Base-by-base conservation (phyloP, 164 flowering plant species). In the Annona squamosa region DNA sequence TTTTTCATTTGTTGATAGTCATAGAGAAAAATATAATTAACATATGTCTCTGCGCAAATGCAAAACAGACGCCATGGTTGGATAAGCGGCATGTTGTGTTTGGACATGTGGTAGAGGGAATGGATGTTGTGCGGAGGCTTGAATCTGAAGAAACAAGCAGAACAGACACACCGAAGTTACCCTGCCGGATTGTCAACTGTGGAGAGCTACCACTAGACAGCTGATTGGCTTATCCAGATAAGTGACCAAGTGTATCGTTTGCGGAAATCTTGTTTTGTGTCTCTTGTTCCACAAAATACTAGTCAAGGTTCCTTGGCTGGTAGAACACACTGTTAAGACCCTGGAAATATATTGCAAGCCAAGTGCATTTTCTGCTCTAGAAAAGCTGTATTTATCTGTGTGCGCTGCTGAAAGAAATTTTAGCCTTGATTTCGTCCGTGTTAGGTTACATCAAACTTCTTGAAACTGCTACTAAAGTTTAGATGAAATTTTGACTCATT, bases 11-110 rank as follows among this genome's bases (percentile, higher is more conserved):
- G 13, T 52, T 5, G 3, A 52, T 7, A 52, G 13, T 10, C 59
- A 52, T 52, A 52, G 13, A 26, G 10, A 52, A 52, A 9, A 7
- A 43, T 13, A 42, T 42, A 42, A 18, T 46, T 75, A 16, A 71
- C 79, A 67, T 72, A 7, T 13, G 6, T 80, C 46, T 48, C 78
- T 66, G 68, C 26, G 16, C 43, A n/a, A 17, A 43, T 69, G 45
- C 69, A 61, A 73, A 63, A 73, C 79, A 90, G 96, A 89, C 96
- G 72, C 91, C 93, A 46, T 91, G 96, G 93, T 77, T 91, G 86
- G 96, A 91, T 78, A 81, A 84, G 12, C 87, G 90, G 43, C 96
- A 91, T 77, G 96, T 91, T 75, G 93, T 91, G 43, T 91, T 91
- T 70, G 96, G 96, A 48, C 82, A 89, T 44, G 88, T 91, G 37